Evolutionary conservation across 2,329 filamentous ascomycete species (phyloP), one percentile per base, ranked within the genome.

Genomic region (Magnaporthiopsis rhizophila): DNA sequence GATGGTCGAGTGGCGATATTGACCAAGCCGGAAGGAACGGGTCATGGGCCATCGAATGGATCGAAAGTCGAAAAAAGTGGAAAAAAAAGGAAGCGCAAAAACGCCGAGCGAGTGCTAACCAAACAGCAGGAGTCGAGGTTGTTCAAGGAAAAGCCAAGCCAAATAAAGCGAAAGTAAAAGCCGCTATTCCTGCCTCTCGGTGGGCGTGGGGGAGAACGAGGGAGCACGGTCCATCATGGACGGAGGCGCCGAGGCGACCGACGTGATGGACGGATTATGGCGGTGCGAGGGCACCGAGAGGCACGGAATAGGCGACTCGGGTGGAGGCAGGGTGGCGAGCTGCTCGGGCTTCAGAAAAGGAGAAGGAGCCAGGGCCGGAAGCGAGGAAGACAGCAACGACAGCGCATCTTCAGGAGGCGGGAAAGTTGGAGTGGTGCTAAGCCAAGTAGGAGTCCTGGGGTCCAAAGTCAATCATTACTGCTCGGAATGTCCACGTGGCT

Each of bases 401-500:
- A 72, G 72, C 57, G 76, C 70, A 65, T 80, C 77, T 68, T 82
- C 77, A 65, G 77, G 74, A 65, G 79, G 76, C 67, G 78, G 77
- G 68, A 78, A 79, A 65, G 75, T 74, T 67, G 78, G 76, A 67
- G 78, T 79, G 67, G 76, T 78, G 72, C 77, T 79, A 70, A 73
- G 64, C 67, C 71, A 70, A 72, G 70, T 70, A 69, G 73, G 70
- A 72, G 73, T 82, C 81, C 82, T 84, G 80, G 74, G 77, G 73
- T 56, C 57, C 72, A 79, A 68, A 72, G 83, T 85, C 80, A 86
- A 85, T 83, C 77, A 82, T 74, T 76, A 76, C 73, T 76, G 64
- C 53, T 64, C 58, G 61, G 34, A 45, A 45, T 3, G 38, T 45
- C 38, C 38, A 4, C 38, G 38, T 64, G 59, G 36, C 50, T 59